Percentiles rank a stretch among this genome's conserved stretches.
Conservation (phyloP, 2,329 filamentous ascomycete genomes). For the Microsporum canis region DNA sequence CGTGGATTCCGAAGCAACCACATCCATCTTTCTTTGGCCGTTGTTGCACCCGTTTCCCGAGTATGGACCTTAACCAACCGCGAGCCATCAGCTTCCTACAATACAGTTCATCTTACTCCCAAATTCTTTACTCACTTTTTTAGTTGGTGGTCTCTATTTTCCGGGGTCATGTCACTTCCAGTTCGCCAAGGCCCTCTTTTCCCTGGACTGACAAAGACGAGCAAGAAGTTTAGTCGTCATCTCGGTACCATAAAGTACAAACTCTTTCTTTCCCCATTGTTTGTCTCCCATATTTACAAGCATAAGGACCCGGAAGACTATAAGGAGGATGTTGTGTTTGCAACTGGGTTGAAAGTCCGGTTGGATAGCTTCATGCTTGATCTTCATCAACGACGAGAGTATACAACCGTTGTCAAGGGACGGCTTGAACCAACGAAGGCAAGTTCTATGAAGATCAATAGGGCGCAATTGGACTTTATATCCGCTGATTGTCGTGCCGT, state of each 20-base stretch:
- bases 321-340: conserved; percentile 64
- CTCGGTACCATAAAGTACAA: conserved; percentile 99
- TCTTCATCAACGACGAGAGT: conserved; percentile 83
- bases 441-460: conserved; percentile 89
- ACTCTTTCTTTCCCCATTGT: conserved; percentile 78
- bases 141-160: conserved; percentile 94
- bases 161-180: conserved; percentile 84
- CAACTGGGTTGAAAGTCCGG: conserved; percentile 90
- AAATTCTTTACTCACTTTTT: conserved; percentile 98
- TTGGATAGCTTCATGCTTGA: conserved; percentile 97
- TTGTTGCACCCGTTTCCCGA: conserved; percentile 73
- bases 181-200: conserved; percentile 86
- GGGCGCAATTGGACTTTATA: conserved; percentile 83
- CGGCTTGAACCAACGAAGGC: conserved; percentile 67
- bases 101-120: conserved; percentile 86
- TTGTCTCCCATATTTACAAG: conserved; percentile 95
- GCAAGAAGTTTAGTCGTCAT: conserved; percentile 96
- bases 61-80: conserved; percentile 71
- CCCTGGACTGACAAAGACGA: conserved; percentile 87
- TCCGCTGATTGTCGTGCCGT: conserved; percentile 87
- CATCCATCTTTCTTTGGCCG: conserved; percentile 87
- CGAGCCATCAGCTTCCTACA: conserved; percentile 79
- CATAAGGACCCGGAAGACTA: conserved; percentile 92
- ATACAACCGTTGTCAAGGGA: conserved; percentile 72
- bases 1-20: conserved; percentile 91